Evolutionary conservation across 2,329 filamentous ascomycete genomes (phyloP).

Genomic region (Aphanocladium album): DNA sequence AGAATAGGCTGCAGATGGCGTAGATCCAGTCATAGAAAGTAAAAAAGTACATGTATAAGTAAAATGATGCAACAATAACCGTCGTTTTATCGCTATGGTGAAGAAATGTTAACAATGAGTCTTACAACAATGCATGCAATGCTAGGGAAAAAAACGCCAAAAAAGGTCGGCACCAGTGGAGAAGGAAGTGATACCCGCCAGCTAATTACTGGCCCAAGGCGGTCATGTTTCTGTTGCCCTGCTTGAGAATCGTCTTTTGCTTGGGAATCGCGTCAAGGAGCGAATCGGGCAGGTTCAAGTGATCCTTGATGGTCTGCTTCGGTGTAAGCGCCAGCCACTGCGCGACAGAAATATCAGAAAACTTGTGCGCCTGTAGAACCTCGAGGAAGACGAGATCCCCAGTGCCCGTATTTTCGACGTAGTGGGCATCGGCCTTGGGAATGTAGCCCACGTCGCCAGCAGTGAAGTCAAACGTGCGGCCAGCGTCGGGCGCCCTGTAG

Average conservation of each 20-base stretch:
- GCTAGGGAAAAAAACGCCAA: neutral
- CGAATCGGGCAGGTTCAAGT: conserved; percentile 37
- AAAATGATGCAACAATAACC: neutral
- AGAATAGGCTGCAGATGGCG: too few relatives aligned
- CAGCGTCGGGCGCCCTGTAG: conserved; percentile 44
- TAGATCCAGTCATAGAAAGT: too few relatives aligned
- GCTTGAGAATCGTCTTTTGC: conserved; percentile 39
- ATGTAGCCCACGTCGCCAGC: conserved; percentile 58
- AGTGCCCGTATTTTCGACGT: conserved; percentile 56
- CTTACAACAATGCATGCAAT: neutral
- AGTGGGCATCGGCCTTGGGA: conserved; percentile 46
- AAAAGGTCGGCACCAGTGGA: neutral
- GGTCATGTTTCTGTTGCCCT: conserved; percentile 34
- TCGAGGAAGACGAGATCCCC: conserved; percentile 56
- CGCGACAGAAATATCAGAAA: conserved; percentile 50
- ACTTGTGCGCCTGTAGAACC: conserved; percentile 47
- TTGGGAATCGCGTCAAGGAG: conserved; percentile 33
- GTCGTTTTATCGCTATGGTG: neutral
- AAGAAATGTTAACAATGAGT: neutral
- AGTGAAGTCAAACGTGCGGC: conserved; percentile 54
- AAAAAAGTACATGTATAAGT: too few relatives aligned
- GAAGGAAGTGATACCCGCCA: neutral
- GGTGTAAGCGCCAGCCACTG: conserved; percentile 57
- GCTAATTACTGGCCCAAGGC: conserved; percentile 14
- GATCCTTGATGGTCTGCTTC: conserved; percentile 53